Percentiles rank a stretch among this genome's conserved stretches.
Conservation (phyloP, 148 eudicot species). For the Heliosperma pusillum region DNA sequence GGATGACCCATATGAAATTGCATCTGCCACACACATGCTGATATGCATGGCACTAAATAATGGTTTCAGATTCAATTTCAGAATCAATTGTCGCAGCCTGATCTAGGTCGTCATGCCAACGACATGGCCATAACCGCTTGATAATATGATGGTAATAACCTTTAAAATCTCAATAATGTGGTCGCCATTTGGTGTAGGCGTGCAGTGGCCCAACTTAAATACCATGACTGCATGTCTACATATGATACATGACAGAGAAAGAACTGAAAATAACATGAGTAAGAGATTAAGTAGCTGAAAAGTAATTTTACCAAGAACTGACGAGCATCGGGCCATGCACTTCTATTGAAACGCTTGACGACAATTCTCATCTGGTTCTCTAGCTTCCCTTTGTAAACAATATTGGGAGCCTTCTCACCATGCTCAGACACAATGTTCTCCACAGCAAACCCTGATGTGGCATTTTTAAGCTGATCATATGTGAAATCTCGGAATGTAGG, state of each 20-base stretch:
- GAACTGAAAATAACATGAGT: background rate
- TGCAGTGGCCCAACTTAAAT: too few species aligned
- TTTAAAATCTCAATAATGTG: background rate
- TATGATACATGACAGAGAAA: background rate
- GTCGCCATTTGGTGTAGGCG: background rate
- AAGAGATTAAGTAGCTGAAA: background rate
- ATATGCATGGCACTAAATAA: too few species aligned
- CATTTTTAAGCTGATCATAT: slow-evolving; percentile 58
- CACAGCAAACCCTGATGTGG: slow-evolving; percentile 60
- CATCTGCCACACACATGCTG: too few species aligned
- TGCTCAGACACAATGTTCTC: slow-evolving; percentile 72
- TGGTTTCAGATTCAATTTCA: background rate
- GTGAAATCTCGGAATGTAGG: slow-evolving; percentile 49
- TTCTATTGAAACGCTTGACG: slow-evolving; percentile 61
- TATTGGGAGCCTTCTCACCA: slow-evolving; percentile 68
- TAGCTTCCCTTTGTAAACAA: slow-evolving; percentile 67
- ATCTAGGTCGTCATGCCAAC: background rate
- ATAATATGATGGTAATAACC: background rate
- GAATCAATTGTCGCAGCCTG: background rate
- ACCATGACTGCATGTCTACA: background rate
- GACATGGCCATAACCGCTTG: background rate
- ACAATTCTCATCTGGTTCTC: slow-evolving; percentile 60
- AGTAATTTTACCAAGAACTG: slow-evolving; percentile 48
- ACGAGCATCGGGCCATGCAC: slow-evolving; percentile 61
- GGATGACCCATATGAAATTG: too few species aligned